Conservation (phyloP, 176 grass and related monocot species). For the Lolium perenne region DNA sequence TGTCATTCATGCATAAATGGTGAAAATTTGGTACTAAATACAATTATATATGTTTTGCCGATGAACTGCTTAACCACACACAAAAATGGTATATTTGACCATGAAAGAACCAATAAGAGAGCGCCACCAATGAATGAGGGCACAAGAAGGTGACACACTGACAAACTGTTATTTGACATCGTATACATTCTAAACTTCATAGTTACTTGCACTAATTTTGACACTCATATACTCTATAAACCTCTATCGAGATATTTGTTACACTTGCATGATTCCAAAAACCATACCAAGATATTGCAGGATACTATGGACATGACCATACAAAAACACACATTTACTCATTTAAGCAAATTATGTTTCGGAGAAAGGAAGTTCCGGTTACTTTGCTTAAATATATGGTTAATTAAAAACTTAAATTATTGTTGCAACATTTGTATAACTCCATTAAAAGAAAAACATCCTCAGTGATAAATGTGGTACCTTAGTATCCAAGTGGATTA, state of each 20-base stretch:
- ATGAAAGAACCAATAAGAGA: too few species aligned
- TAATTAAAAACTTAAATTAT: not conserved
- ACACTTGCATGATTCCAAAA: not conserved
- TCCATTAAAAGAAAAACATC: not conserved
- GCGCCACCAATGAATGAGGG: too few species aligned
- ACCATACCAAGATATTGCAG: not conserved
- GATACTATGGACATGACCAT: not conserved
- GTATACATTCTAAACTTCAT: not conserved
- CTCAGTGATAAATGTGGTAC: not conserved
- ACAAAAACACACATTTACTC: not conserved
- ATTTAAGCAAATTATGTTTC: not conserved
- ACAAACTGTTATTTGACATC: not conserved
- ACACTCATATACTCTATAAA: not conserved
- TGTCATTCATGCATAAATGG: too few species aligned
- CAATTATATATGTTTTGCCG: too few species aligned
- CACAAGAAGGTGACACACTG: too few species aligned
- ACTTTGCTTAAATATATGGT: not conserved
- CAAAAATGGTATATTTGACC: too few species aligned
- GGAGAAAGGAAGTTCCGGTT: not conserved
- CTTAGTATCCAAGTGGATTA: not conserved
- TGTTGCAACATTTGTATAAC: not conserved
- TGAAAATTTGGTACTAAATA: too few species aligned
- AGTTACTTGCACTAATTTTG: not conserved
- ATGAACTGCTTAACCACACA: too few species aligned
- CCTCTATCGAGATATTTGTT: not conserved